Evolutionary conservation across 345 rosid species (phyloP).

Genomic region (Pistacia atlantica): DNA sequence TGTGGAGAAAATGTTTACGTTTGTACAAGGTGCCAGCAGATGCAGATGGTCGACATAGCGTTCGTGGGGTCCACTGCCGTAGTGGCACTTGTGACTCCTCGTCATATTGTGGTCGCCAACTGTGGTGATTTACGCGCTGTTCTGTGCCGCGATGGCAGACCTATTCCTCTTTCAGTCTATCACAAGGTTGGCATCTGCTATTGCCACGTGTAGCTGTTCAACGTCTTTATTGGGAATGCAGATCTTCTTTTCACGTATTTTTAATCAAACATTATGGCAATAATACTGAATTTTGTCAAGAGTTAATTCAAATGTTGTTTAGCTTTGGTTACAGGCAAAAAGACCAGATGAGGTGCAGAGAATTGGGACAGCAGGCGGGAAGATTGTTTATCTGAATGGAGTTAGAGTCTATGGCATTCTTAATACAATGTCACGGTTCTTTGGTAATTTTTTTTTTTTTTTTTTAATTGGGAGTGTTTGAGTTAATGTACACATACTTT

Average conservation of each 20-base stretch:
- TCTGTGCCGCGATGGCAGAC: conserved; percentile 47
- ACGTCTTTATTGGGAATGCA: too few relatives aligned
- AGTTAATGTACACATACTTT: too few relatives aligned
- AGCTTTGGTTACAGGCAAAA: conserved; percentile 24
- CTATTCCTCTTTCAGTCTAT: conserved; percentile 35
- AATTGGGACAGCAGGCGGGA: conserved; percentile 35
- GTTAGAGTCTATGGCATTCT: conserved; percentile 35
- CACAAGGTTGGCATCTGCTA: conserved; percentile 30
- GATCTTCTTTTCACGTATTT: too few relatives aligned
- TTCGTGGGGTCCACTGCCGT: conserved; percentile 47
- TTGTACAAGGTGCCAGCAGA: conserved; percentile 14
- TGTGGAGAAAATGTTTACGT: conserved; percentile 10
- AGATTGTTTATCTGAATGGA: conserved; percentile 28
- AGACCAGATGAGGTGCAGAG: conserved; percentile 33
- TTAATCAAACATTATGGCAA: too few relatives aligned
- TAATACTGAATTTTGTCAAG: too few relatives aligned
- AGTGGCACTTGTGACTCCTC: conserved; percentile 38
- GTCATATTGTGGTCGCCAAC: conserved; percentile 47
- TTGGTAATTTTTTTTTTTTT: background rate
- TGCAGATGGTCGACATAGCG: conserved; percentile 1
- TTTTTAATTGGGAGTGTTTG: too few relatives aligned
- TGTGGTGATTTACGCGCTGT: conserved; percentile 65
- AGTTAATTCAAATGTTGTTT: too few relatives aligned
- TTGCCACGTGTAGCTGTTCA: background rate
- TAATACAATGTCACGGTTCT: conserved; percentile 25